These are phyloP conservation scores for Linnemannia exigua DNA, from an alignment of 192 early-diverging fungal genomes.

Conservation along the genomic window DNA sequence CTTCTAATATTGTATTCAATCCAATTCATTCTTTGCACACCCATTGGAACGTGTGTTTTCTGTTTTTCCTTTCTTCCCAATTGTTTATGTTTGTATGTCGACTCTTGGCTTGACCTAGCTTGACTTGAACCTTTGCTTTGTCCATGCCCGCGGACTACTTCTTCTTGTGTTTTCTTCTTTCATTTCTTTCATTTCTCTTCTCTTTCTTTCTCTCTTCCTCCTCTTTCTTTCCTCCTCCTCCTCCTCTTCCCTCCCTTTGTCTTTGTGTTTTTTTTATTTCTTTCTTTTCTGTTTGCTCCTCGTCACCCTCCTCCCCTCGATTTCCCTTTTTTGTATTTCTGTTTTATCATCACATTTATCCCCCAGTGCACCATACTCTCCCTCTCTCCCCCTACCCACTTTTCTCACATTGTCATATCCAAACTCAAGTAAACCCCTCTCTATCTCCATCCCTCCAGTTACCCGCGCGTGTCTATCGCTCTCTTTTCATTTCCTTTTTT, in stretches of 20 bases:
- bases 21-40: not conserved
- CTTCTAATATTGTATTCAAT: not conserved
- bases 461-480: constrained; percentile 11
- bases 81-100: not conserved
- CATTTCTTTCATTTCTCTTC: not conserved
- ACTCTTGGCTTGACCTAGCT: not conserved
- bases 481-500: not conserved
- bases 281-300: constrained; percentile 6
- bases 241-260: constrained; percentile 28
- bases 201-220: not conserved
- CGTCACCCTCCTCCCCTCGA: constrained; percentile 8
- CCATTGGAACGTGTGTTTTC: not conserved
- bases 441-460: not conserved
- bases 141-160: not conserved
- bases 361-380: constrained; percentile 2
- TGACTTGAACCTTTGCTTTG: no score
- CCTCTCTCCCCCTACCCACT: constrained; percentile 3
- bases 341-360: not conserved
- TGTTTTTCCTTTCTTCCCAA: not conserved
- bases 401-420: constrained; percentile 29
- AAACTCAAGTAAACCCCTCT: not conserved
- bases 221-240: not conserved
- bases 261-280: constrained; percentile 9
- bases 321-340: constrained; percentile 21
- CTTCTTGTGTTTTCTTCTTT: not conserved